Conservation (phyloP, 305 asterid species). For the Fraxinus platypoda region DNA sequence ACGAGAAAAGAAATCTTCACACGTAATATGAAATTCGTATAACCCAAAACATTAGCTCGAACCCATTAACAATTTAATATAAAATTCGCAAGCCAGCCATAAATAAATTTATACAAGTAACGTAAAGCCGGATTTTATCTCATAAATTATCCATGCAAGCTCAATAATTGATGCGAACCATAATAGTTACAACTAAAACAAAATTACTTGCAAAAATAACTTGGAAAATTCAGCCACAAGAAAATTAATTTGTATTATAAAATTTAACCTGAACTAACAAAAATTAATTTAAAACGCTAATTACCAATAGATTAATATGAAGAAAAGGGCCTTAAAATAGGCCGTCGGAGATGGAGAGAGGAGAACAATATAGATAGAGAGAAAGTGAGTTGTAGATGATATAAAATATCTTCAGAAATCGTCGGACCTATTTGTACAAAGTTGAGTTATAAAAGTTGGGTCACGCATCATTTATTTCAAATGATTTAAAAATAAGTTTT, state of each 20-base stretch:
- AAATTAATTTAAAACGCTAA: neutral
- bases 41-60: neutral
- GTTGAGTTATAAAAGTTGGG: too few relatives aligned
- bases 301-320: constrained; percentile 14
- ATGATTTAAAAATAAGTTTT: too few relatives aligned
- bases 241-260: neutral
- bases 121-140: neutral
- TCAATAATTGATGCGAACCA: neutral
- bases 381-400: constrained; percentile 5
- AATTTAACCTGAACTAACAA: constrained; percentile 21
- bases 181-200: neutral
- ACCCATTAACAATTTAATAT: neutral
- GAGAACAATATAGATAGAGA: neutral
- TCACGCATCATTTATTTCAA: too few relatives aligned
- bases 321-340: constrained; percentile 27
- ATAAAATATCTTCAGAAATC: neutral
- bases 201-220: neutral
- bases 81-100: neutral
- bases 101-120: too few relatives aligned
- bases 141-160: neutral
- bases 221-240: neutral
- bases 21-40: neutral
- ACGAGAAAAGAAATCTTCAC: neutral
- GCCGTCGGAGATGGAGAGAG: constrained; percentile 24
- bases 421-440: neutral